phyloP scores from a whole-genome alignment of 139 green algal genomes.

The Haematococcus sp. region DNA sequence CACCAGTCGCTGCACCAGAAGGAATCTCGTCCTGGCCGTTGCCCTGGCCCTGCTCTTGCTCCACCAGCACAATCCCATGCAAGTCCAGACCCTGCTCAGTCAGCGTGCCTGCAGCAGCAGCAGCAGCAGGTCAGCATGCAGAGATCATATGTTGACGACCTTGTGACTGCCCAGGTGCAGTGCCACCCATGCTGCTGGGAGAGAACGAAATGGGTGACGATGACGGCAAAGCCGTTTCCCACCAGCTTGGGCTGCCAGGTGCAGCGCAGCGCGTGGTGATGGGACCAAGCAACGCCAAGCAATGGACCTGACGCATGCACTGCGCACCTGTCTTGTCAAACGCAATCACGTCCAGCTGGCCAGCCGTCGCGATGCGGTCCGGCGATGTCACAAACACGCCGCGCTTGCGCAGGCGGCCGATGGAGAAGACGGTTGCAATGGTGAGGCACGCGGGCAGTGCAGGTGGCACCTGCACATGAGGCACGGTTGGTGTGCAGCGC shows the following conservation, averaged over 20 bases:
- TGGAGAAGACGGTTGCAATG: conserved; percentile 61
- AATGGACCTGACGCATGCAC: background rate
- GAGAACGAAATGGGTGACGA: too few relatives aligned
- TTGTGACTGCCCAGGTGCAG: too few relatives aligned
- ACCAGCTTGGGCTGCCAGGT: background rate
- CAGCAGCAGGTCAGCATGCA: too few relatives aligned
- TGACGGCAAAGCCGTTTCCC: background rate
- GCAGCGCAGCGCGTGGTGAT: background rate
- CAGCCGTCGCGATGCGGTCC: conserved; percentile 53
- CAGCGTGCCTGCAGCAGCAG: conserved; percentile 44
- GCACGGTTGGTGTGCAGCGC: too few relatives aligned
- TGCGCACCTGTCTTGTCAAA: conserved; percentile 74
- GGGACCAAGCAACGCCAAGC: background rate
- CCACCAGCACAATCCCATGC: conserved; percentile 47
- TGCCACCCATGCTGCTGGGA: too few relatives aligned
- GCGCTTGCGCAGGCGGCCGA: conserved; percentile 46
- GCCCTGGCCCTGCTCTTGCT: background rate
- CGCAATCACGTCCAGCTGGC: conserved; percentile 62
- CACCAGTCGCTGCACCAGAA: too few relatives aligned
- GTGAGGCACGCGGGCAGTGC: conserved; percentile 71
- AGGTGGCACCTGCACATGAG: conserved; percentile 35
- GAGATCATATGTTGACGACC: too few relatives aligned
- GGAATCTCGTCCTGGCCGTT: too few relatives aligned
- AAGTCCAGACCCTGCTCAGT: conserved; percentile 67
- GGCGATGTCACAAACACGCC: conserved; percentile 64